phyloP scores from a whole-genome alignment of 140 eudicot genomes.

The Stevia rebaudiana region DNA sequence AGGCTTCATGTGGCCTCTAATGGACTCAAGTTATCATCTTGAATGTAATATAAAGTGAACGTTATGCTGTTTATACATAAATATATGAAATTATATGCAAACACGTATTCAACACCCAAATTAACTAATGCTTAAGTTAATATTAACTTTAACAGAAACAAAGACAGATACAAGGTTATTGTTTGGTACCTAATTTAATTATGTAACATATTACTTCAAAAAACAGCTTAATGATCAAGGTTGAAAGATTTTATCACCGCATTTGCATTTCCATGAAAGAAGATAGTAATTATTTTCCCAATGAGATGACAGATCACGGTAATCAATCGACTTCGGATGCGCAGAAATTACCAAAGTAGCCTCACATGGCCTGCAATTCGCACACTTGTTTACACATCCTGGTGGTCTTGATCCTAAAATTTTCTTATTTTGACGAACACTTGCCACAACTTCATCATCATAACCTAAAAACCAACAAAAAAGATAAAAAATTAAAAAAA shows the following conservation, averaged over 20 bases:
- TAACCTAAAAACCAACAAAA: neutral
- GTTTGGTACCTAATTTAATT: constrained; percentile 4
- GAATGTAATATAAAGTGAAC: neutral
- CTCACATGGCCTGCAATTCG: constrained; percentile 74
- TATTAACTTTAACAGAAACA: neutral
- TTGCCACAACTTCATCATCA: constrained; percentile 32
- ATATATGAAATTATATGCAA: neutral
- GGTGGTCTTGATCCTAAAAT: constrained; percentile 88
- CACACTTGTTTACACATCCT: constrained; percentile 70
- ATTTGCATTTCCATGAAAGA: constrained; percentile 88
- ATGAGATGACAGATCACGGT: constrained; percentile 22
- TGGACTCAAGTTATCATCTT: neutral
- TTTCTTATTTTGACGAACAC: constrained; percentile 21
- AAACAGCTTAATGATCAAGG: constrained; percentile 34
- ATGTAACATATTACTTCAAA: constrained; percentile 12
- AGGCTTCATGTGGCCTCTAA: neutral
- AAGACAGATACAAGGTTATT: constrained; percentile 19
- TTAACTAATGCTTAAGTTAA: neutral
- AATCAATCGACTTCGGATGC: constrained; percentile 24
- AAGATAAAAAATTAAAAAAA: no score
- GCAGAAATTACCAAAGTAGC: constrained; percentile 80
- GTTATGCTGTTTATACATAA: neutral
- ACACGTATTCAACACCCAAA: neutral
- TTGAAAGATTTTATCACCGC: constrained; percentile 74
- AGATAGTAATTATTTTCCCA: constrained; percentile 77